Base-by-base conservation (phyloP, 164 flowering plant genomes). In the Macadamia tetraphylla region DNA sequence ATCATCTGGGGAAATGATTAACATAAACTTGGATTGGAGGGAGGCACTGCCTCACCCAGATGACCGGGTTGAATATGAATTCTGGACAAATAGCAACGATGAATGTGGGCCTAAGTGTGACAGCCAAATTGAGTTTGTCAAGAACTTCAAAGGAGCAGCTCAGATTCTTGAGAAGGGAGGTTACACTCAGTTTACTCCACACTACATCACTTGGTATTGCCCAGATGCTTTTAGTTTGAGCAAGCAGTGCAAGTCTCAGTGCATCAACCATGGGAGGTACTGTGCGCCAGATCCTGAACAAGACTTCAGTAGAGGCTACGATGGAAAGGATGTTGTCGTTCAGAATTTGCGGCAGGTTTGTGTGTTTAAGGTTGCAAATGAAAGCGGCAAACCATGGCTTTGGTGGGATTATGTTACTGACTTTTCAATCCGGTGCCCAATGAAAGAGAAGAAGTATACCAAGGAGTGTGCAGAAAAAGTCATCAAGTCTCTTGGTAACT, bases 371-470 rank as follows among this genome's bases (percentile, higher is more conserved):
- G 90, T 89, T 68, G 90, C 97, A 35, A 91, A 86, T 76, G 93
- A 94, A 74, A 85, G 76, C 71, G 86, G 89, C 35, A 91, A 83
- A 71, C 91, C 98, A 7, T 91, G 98, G 98, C 78, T 85, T 68
- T 94, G 98, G 98, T 94, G 98, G 98, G 98, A 94, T 69, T 94
- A 94, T 80, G 97, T 90, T 1, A 83, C 97, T 49, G 98, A 94
- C 69, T 94, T 94, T 82, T 62, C 90, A 9, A 85, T 90, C 76
- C 90, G 98, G 44, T 94, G 98, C 64, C 97, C 98, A 31, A 94
- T 94, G 97, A 91, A 91, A 74, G 88, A 85, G 62, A 81, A 91
- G 63, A 91, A 85, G 75, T 94, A 90, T 76, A 88, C 73, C 1
- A 87, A 87, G 71, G 92, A 94, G 58, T 91, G 98, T 80, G 96